Base-by-base conservation (phyloP, 2,329 filamentous ascomycete genomes). In the Zasmidium cellare region DNA sequence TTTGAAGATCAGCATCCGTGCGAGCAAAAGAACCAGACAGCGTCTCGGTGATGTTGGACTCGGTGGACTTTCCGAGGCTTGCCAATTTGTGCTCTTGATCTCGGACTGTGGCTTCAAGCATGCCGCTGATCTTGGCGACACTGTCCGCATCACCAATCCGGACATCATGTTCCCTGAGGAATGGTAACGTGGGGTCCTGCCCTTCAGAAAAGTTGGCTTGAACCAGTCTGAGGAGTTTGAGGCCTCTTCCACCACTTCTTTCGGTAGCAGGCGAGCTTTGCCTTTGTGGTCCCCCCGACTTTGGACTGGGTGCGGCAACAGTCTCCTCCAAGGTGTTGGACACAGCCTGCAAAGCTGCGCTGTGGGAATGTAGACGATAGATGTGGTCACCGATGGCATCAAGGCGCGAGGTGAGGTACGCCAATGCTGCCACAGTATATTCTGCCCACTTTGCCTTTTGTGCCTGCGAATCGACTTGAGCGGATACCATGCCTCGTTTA, bases 341-440 rank as follows among this genome's bases (percentile, higher is more conserved):
- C 3, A 72, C 51, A n/a, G 63, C 55, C 16, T 58, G 55, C 14
- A 71, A 46, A 18, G 59, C 55, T 53, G 51, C 9, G 61, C 67
- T 48, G 44, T 74, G 69, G 7, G 68, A 61, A 31, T 69, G 65
- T 9, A 70, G 35, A 49, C 71, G 67, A 46, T 69, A 56, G 22
- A 65, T 61, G 25, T 70, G 66, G 2, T 67, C 59, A 16, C 62
- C 62, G 14, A 72, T 56, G 2, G 62, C 62, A 22, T 72, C 68
- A 2, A 74, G 62, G 12, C 71, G 67, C 5, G 63, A 53, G 3
- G 67, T 68, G 67, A 81, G 74, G 56, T 78, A 77, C 14, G 77
- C 67, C 6, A 81, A 65, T 2, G 75, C 76, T 1, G 72, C 44
- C 64, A 72, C 54, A 52, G 79, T 73, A 59, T 80, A 81, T 48